A percentile compares a stretch with the other conserved stretches of the same genome.
Conservation (phyloP, 768 basidiomycete species). For the Boletus sp. region DNA sequence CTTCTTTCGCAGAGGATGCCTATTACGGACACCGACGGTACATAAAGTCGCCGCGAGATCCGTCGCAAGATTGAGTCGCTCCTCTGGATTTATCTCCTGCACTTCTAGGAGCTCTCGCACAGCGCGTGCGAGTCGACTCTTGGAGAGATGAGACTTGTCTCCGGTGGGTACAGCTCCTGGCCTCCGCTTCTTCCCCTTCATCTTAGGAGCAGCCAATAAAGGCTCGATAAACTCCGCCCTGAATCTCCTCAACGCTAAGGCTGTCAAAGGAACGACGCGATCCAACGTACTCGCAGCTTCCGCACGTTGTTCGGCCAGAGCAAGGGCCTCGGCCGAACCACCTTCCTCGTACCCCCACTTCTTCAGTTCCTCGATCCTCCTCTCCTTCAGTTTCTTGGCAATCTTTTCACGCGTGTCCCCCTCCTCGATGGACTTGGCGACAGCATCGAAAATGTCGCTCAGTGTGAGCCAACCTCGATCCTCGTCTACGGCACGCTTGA, state of each 20-base stretch:
- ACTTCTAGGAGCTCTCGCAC: conserved; percentile 63
- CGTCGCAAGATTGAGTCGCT: conserved; percentile 42
- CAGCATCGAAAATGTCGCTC: conserved; percentile 59
- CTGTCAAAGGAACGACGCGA: conserved; percentile 59
- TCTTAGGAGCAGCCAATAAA: conserved; percentile 62
- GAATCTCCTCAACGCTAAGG: conserved; percentile 69
- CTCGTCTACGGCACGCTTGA: conserved; percentile 74
- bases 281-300: conserved; percentile 70
- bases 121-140: conserved; percentile 65
- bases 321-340: conserved; percentile 44
- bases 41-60: conserved; percentile 52
- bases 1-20: conserved; percentile 67
- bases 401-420: conserved; percentile 59
- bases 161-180: conserved; percentile 43
- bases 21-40: conserved; percentile 53
- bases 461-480: conserved; percentile 75
- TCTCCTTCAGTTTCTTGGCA: conserved; percentile 55
- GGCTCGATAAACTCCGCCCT: conserved; percentile 71
- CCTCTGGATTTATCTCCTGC: conserved; percentile 43
- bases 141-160: conserved; percentile 44
- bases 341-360: conserved; percentile 67
- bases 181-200: conserved; percentile 47
- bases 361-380: conserved; percentile 56
- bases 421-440: conserved; percentile 50
- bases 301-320: conserved; percentile 63